These are phyloP conservation scores for Yamadazyma kanchanaburiensis DNA, from an alignment of 1,139 yeast species.

Conservation along the genomic window DNA sequence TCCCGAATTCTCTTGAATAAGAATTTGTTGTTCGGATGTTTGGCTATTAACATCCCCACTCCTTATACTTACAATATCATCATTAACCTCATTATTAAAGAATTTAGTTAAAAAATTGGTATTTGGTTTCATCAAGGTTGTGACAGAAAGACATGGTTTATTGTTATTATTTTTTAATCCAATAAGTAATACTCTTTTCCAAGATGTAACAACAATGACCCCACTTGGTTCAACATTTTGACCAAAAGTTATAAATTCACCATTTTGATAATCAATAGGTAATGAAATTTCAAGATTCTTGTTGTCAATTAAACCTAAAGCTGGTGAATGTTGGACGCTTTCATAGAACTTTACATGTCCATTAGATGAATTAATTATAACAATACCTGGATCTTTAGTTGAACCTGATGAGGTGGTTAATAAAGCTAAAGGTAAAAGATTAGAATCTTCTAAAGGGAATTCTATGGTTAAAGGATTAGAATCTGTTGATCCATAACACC, in stretches of 20 bases:
- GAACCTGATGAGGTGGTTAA: constrained; percentile 66
- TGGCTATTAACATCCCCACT: constrained; percentile 53
- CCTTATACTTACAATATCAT: constrained; percentile 59
- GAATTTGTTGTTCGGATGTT: constrained; percentile 41
- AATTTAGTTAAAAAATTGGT: constrained; percentile 25
- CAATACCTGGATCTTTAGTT: constrained; percentile 63
- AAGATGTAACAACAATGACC: constrained; percentile 64
- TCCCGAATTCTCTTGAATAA: constrained; percentile 48
- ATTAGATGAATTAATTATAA: constrained; percentile 50
- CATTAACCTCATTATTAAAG: constrained; percentile 16
- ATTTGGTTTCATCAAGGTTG: constrained; percentile 31
- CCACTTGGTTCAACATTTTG: constrained; percentile 77
- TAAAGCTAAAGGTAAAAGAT: constrained; percentile 49
- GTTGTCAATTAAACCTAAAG: constrained; percentile 57
- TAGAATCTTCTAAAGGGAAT: constrained; percentile 31
- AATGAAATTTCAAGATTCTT: constrained; percentile 34
- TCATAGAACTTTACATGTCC: constrained; percentile 66
- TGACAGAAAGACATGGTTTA: constrained; percentile 45
- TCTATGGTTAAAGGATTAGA: constrained; percentile 55
- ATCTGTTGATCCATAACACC: constrained; percentile 67
- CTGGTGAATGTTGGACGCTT: constrained; percentile 64
- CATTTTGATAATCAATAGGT: constrained; percentile 34
- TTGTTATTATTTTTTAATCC: constrained; percentile 69
- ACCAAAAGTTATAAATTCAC: constrained; percentile 56
- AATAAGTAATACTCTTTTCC: constrained; percentile 62